Conservation (phyloP, 2,329 filamentous ascomycete genomes). For the Alternaria gaisen region DNA sequence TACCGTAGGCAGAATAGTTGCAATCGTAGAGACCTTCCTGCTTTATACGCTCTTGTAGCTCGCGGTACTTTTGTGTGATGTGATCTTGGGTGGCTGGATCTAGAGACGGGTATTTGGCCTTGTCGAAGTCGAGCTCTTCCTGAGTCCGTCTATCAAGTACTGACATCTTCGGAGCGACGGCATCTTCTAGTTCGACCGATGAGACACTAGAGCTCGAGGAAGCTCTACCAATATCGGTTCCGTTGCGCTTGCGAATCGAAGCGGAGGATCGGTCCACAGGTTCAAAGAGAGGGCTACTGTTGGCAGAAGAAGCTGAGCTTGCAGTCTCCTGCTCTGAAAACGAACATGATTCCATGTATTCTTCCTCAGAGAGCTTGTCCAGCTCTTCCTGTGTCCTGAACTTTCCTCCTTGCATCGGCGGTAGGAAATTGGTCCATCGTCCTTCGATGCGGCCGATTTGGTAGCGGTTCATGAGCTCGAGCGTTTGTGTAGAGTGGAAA, state of each 20-base stretch:
- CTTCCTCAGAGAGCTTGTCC: conserved; percentile 47
- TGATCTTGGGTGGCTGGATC: conserved; percentile 76
- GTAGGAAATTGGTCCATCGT: conserved; percentile 85
- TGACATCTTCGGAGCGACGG: conserved; percentile 58
- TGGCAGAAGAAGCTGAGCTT: conserved; percentile 60
- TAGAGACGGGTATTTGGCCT: conserved; percentile 80
- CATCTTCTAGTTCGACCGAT: conserved; percentile 56
- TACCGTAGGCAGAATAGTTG: conserved; percentile 80
- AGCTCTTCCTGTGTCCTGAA: conserved; percentile 67
- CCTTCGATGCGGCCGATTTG: conserved; percentile 84
- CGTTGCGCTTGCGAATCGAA: conserved; percentile 52
- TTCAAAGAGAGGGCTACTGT: conserved; percentile 68
- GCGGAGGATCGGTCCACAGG: conserved; percentile 53
- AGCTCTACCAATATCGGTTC: conserved; percentile 47
- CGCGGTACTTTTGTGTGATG: conserved; percentile 84
- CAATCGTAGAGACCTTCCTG: conserved; percentile 83
- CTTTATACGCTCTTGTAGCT: conserved; percentile 74
- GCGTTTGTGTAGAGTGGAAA: conserved; percentile 82
- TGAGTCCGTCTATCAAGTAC: conserved; percentile 77
- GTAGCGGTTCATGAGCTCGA: conserved; percentile 79
- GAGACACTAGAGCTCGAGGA: conserved; percentile 70
- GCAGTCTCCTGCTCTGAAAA: conserved; percentile 37
- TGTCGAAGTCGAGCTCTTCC: conserved; percentile 78
- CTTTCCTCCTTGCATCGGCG: conserved; percentile 88
- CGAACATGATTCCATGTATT: conserved; percentile 26